phyloP scores from a whole-genome alignment of 1,284 basidiomycete species.

The Coriolopsis trogii region DNA sequence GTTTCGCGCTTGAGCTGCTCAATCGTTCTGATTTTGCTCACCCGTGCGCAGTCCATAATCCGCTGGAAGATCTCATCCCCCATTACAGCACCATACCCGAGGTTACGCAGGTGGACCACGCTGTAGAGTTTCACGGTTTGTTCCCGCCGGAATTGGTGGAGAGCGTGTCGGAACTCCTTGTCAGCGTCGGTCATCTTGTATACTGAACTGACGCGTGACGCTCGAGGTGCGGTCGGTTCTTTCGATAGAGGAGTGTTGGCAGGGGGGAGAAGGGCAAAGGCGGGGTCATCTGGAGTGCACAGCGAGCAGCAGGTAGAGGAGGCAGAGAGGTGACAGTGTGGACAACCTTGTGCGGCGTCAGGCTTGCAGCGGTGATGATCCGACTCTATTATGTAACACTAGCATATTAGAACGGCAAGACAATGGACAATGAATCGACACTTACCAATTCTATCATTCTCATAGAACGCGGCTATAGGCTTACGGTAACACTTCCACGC shows the following conservation, averaged over 20 bases:
- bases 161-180: background rate
- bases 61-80: background rate
- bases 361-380: background rate
- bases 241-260: background rate
- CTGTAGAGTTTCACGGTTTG: background rate
- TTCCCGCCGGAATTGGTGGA: background rate
- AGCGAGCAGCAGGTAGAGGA: slow-evolving; percentile 13
- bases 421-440: background rate
- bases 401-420: background rate
- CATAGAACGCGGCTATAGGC: slow-evolving; percentile 10
- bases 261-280: background rate
- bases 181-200: background rate
- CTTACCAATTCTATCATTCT: slow-evolving; percentile 6
- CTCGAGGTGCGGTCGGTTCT: background rate
- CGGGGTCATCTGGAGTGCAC: slow-evolving; percentile 1
- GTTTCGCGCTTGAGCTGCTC: no score
- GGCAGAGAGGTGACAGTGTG: slow-evolving; percentile 1
- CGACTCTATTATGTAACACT: background rate
- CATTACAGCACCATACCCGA: background rate
- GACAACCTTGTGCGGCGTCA: background rate
- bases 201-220: background rate
- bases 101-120: background rate
- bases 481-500: slow-evolving; percentile 3
- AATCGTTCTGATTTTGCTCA: no score
- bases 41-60: background rate